phyloP scores from a whole-genome alignment of 768 basidiomycete species.

The Peribolospora kevripleyi region DNA sequence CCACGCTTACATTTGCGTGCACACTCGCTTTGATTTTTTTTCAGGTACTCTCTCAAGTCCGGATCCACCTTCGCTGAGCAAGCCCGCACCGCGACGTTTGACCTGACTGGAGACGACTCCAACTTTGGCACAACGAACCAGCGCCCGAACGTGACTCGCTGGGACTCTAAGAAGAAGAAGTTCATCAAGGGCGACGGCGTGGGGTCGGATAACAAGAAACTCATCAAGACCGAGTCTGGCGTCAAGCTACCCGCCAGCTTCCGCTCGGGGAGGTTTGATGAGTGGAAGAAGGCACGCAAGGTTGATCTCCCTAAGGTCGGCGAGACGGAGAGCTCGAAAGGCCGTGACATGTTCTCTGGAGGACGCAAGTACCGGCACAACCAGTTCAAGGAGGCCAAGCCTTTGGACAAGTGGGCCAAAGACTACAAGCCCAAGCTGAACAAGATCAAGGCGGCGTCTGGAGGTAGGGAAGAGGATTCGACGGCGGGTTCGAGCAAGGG shows the following conservation, averaged over 20 bases:
- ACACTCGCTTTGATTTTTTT: neutral
- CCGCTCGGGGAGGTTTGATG: slow-evolving; percentile 77
- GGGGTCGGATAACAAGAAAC: slow-evolving; percentile 79
- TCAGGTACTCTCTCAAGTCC: slow-evolving; percentile 65
- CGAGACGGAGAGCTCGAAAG: slow-evolving; percentile 37
- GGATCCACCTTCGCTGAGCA: slow-evolving; percentile 68
- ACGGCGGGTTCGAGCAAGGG: slow-evolving; percentile 8
- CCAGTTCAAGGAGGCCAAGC: slow-evolving; percentile 38
- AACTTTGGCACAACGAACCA: slow-evolving; percentile 26
- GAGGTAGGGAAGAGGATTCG: neutral
- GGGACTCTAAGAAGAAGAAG: slow-evolving; percentile 94
- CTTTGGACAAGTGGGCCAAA: slow-evolving; percentile 44
- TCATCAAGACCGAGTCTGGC: slow-evolving; percentile 81
- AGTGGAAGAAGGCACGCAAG: slow-evolving; percentile 66
- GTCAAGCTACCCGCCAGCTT: slow-evolving; percentile 73
- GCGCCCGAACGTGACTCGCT: slow-evolving; percentile 37
- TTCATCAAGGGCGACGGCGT: slow-evolving; percentile 63
- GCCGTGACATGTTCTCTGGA: slow-evolving; percentile 1
- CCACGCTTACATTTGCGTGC: neutral
- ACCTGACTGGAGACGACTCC: slow-evolving; percentile 39
- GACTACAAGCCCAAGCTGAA: slow-evolving; percentile 52
- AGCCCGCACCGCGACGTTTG: slow-evolving; percentile 53
- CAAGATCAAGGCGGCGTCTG: slow-evolving; percentile 23
- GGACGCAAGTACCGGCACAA: slow-evolving; percentile 44
- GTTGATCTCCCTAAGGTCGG: slow-evolving; percentile 56